phyloP scores from a whole-genome alignment of 2,329 filamentous ascomycete genomes.

The Fusarium sp. region DNA sequence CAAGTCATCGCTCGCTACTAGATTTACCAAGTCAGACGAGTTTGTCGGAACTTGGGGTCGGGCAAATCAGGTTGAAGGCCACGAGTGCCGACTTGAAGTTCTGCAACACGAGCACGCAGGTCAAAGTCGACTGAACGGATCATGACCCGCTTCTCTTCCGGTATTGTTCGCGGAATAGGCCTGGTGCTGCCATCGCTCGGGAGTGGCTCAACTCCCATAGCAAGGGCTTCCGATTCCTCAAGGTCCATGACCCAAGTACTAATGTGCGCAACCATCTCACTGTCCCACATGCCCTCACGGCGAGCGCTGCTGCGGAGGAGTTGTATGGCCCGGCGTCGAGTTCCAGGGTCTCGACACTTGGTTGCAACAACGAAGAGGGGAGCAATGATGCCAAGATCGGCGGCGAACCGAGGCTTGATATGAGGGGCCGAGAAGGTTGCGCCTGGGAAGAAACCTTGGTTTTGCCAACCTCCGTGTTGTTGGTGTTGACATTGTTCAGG shows the following conservation, averaged over 20 bases:
- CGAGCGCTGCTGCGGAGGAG: conserved; percentile 73
- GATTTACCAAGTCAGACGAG: conserved; percentile 64
- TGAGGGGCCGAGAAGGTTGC: conserved; percentile 64
- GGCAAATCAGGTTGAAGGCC: conserved; percentile 63
- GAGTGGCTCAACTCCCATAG: conserved; percentile 36
- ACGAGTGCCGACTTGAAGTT: conserved; percentile 69
- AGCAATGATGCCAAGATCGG: conserved; percentile 75
- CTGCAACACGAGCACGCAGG: conserved; percentile 65
- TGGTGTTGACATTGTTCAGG: conserved; percentile 61
- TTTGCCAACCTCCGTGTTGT: conserved; percentile 36
- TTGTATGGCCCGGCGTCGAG: conserved; percentile 74
- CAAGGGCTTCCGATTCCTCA: conserved; percentile 64
- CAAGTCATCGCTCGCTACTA: no score
- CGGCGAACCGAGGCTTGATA: conserved; percentile 75
- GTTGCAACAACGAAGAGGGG: conserved; percentile 77
- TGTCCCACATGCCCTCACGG: conserved; percentile 81
- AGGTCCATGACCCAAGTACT: conserved; percentile 69
- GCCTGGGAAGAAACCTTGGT: conserved; percentile 55
- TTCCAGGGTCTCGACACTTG: conserved; percentile 72
- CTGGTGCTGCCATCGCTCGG: conserved; percentile 17
- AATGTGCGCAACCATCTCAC: conserved; percentile 70
- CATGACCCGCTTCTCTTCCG: conserved; percentile 70
- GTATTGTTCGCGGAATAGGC: conserved; percentile 54
- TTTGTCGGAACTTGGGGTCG: conserved; percentile 65
- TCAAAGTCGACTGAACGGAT: conserved; percentile 71